Base-by-base conservation (phyloP, 805 yeast species). In the Scheffersomyces ergatensis region DNA sequence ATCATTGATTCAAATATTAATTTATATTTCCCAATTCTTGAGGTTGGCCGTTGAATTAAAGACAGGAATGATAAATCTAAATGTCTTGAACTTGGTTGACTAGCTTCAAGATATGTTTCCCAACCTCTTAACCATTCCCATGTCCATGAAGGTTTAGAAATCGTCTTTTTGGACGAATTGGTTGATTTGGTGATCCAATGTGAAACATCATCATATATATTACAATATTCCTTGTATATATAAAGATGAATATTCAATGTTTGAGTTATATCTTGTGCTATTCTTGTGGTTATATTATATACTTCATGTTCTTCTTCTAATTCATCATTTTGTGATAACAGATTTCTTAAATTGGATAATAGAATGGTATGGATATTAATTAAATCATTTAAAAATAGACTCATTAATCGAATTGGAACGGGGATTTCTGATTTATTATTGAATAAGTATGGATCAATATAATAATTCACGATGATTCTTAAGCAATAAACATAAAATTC, bases 61-160 rank as follows among this genome's bases (percentile, higher is more conserved):
- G 84, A 78, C 24, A 56, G 50, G 37, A 81, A 77, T 4, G 84
- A 72, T 20, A 78, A 60, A 53, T 81, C 86, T 50, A 68, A 50
- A 2, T 46, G 47, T 27, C 39, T 61, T 1, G 48, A 49, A 2
- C 47, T 48, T 4, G 70, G 67, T 45, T 76, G 77, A 1, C 74
- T 60, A 1, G 72, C 63, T 46, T 74, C 77, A 7, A 71, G 50
- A 39, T 64, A 69, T 8, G 40, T 51, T 24, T 69, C 59, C 62
- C 58, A 58, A 17, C 70, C 67, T 39, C 50, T 45, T 32, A 52
- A 31, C 65, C 65, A 62, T 5, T 29, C 18, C 3, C n/a, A 5
- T 5, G 7, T 29, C 18, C 25, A 26, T n/a, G 26, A 2, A 16
- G 27, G 13, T 21, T 11, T 33, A 33, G 21, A 13, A 13, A 19